Evolutionary conservation across 306 rosid species (phyloP), one percentile per base, ranked within the genome.

Genomic region (Macrotyloma uniflorum): DNA sequence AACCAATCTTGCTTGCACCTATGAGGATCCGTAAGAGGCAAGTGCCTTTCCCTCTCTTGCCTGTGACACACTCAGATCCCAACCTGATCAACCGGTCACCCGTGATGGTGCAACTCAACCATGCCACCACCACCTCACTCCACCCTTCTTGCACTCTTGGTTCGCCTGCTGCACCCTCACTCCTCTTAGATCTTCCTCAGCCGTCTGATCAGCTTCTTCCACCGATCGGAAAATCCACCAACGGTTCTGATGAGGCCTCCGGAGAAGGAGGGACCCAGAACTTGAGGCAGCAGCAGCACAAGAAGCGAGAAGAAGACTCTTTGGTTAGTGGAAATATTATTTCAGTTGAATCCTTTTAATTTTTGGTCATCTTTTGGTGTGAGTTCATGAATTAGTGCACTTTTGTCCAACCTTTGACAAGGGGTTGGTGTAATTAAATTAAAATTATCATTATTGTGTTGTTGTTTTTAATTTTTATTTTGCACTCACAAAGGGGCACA

Each of bases 1-100:
- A 59, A 19, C 49, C 55, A 23, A 18, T 78, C 76, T 82, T 72
- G 72, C 77, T 82, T 76, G 74, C 80, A 80, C 78, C 82, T 82
- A 92, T 93, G 98, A 91, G 98, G 86, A 93, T 93, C 91, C 91
- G 97, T 18, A 90, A 90, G 74, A 79, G 97, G 4, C 88, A 74
- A 79, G 77, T 83, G 2, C 86, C 93, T 68, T 87, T 85, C 35
- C 88, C 94, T 46, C 86, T 87, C 35, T 84, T 86, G 28, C 89
- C 94, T 58, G 73, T 73, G 38, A 83, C 89, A 54, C 74, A 85
- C 73, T 82, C 97, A 87, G 98, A 93, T 93, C 98, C 92, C 92
- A 83, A 79, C 88, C 85, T 79, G 70, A 80, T 58, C 83, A 80
- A 66, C 88, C 87, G 86, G 74, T 80, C 90, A 22, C 83, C 88